Evolutionary conservation across 257 asterid species (phyloP), one percentile per base, ranked within the genome.

Genomic region (Capsicum rhomboideum): DNA sequence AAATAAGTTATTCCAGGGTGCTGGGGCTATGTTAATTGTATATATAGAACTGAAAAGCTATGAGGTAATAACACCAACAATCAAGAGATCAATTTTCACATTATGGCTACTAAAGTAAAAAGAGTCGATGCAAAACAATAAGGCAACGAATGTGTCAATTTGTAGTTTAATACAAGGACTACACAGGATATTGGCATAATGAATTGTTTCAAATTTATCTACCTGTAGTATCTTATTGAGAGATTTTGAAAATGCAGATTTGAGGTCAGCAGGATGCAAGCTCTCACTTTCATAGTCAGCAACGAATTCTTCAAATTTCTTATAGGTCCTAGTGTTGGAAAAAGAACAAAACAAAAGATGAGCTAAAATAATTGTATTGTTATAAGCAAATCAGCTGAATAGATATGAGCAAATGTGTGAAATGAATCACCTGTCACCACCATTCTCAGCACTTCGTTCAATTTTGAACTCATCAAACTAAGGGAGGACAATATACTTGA

Each of bases 251-350:
- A 94, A 88, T 87, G 98, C 90, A 83, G 94, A 95, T 87, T 94
- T 94, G 67, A 95, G 95, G 90, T 95, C 99, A 42, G 89, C 98
- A 75, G 98, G 98, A 80, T 95, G 99, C 89, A 95, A 87, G 67
- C 84, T 90, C 79, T 97, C 99, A 87, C 91, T 89, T 90, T 93
- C 93, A 87, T 94, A 93, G 82, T 93, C 98, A 21, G 58, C 74
- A 23, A 83, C 91, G 84, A 96, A 82, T 31, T 96, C 98, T 83
- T 92, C 88, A 74, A 91, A 91, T 82, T 82, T 87, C 87, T 85
- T 88, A 84, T 83, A 95, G 72, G 91, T 91, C 97, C 98, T 94
- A 85, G 63, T 6, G 56, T 75, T 64, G 55, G 69, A 23, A 37
- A 67, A 85, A 54, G 17, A 21, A 52, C 21, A 29, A 21, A 53